A percentile compares a stretch with the other conserved stretches of the same genome.
Evolutionary conservation across 148 eudicot genomes (phyloP).

Genomic region (Polygonum maritimum): DNA sequence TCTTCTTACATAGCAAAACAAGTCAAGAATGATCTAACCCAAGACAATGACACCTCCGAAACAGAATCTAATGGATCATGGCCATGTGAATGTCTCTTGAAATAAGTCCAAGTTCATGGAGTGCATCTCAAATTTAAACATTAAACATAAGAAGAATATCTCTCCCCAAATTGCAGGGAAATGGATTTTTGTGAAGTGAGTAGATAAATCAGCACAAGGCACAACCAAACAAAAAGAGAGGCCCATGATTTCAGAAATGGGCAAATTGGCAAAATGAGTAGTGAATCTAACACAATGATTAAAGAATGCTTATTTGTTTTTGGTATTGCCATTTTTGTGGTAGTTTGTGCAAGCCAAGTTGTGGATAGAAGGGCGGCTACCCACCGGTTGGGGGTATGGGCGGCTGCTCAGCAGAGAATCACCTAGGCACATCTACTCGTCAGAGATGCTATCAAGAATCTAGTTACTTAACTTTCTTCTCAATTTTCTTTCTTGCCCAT

Average conservation of each 20-base stretch:
- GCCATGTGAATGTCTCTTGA: neutral
- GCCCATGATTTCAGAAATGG: conserved; percentile 3
- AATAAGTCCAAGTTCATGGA: neutral
- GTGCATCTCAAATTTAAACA: neutral
- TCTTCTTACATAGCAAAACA: neutral
- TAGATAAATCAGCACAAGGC: neutral
- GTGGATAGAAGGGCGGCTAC: neutral
- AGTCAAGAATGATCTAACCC: neutral
- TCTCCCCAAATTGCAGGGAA: neutral
- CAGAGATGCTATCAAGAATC: neutral
- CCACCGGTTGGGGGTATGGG: neutral
- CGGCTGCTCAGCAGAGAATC: neutral
- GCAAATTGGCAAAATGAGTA: neutral
- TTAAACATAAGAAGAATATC: neutral
- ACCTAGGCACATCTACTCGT: neutral
- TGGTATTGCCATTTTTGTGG: neutral
- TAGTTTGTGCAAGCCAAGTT: neutral
- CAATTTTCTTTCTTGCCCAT: neutral
- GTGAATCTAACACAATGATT: neutral
- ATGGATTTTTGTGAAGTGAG: neutral
- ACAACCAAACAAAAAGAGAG: neutral
- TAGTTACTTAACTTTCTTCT: neutral
- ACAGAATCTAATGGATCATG: neutral
- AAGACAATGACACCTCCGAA: neutral
- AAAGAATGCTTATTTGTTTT: neutral